Base-by-base conservation (phyloP, 2,329 filamentous ascomycete genomes). In the Alternaria longipes region DNA sequence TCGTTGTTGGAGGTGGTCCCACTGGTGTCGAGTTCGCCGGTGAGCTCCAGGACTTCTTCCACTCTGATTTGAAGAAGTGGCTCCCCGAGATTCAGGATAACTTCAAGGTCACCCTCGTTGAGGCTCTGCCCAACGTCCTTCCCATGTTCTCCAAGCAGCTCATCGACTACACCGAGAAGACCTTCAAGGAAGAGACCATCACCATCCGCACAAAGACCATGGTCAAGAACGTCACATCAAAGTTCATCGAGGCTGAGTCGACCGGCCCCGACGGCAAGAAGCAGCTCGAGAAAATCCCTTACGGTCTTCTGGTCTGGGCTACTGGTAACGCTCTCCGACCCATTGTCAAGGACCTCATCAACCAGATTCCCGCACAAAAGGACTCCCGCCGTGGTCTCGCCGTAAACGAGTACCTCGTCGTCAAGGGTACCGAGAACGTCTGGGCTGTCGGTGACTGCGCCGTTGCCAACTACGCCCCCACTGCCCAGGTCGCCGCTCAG, bases 131-230 rank as follows among this genome's bases (percentile, higher is more conserved):
- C 73, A 97, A 96, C 80, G 94, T 97, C 54, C 87, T 99, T 68
- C 95, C 95, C 74, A 97, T 94, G 86, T 99, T 99, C 87, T 97
- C 93, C 80, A 98, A 98, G 87, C 93, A 97, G 82, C 86, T 99
- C 76, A 98, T 99, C 77, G 95, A 99, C 76, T 99, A 99, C 86
- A 99, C 95, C 72, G 95, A 99, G 84, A 94, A 94, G 82, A 97
- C 94, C 47, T 96, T 99, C 85, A 95, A 97, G 83, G 95, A 99
- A 84, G 95, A 99, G 83, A 94, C 93, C 78, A 99, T 99, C 78
- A 90, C 92, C 72, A 97, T 99, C 83, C 91, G 92, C 81, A 97
- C 95, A 73, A 98, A 98, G 88, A 98, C 95, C 69, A 96, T 97
- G 90, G 95, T 99, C 79, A 98, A 98, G 87, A 94, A 91, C 64